These are phyloP conservation scores for Peronospora tabacina DNA, from an alignment of 352 stramenopile genomes.

Conservation along the genomic window DNA sequence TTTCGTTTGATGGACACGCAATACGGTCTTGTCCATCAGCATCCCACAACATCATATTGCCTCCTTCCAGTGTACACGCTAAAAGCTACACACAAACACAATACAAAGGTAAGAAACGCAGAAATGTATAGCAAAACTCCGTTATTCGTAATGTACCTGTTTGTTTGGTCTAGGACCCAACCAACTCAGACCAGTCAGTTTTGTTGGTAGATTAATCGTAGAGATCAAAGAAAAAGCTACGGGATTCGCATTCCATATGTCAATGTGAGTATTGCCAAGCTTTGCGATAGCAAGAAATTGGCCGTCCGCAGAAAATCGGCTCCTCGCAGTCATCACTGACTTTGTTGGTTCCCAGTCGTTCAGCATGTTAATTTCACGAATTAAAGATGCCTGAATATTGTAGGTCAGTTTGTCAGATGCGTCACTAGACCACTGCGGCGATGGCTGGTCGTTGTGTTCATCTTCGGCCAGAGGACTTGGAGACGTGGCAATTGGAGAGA, in stretches of 20 bases:
- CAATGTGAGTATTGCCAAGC: constrained; percentile 31
- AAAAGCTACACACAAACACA: constrained; percentile 21
- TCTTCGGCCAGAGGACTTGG: constrained; percentile 3
- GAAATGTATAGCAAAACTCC: neutral
- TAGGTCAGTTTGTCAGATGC: constrained; percentile 1
- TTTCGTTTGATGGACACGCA: constrained; percentile 17
- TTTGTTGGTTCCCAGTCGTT: constrained; percentile 31
- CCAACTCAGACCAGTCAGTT: constrained; percentile 26
- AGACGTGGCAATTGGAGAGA: constrained; percentile 18
- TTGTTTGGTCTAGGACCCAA: constrained; percentile 25
- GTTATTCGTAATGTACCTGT: constrained; percentile 18
- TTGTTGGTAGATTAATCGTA: constrained; percentile 27
- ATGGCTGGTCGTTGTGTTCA: constrained; percentile 1
- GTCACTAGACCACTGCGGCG: constrained; percentile 9
- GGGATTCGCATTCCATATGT: constrained; percentile 39
- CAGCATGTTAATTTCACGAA: constrained; percentile 36
- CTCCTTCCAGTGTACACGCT: constrained; percentile 28
- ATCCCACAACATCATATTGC: constrained; percentile 27
- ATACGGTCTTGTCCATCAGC: constrained; percentile 27
- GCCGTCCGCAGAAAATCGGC: constrained; percentile 33
- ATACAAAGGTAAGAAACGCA: constrained; percentile 2
- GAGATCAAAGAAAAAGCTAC: constrained; percentile 14
- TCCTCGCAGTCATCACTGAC: constrained; percentile 28
- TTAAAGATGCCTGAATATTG: constrained; percentile 19
- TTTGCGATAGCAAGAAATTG: constrained; percentile 34